Conservation (phyloP, 306 rosid genomes). For the Nissolia schottii region DNA sequence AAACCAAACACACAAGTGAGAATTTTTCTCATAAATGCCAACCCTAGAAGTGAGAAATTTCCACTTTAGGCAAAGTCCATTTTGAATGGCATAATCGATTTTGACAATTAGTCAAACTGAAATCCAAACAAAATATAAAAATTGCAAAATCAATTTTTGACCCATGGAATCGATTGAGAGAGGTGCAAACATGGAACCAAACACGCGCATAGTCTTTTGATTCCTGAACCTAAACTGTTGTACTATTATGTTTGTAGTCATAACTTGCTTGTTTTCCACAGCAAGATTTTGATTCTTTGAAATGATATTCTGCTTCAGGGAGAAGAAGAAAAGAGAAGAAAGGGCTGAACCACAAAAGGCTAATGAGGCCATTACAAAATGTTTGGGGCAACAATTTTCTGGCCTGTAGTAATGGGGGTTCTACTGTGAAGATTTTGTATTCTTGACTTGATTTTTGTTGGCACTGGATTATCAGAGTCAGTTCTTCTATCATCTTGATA, state of each 20-base stretch:
- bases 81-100: no score
- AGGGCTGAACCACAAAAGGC: slow-evolving; percentile 67
- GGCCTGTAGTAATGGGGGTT: slow-evolving; percentile 21
- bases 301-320: slow-evolving; percentile 54
- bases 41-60: no score
- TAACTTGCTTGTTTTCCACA: background rate
- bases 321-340: slow-evolving; percentile 93
- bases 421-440: slow-evolving; percentile 11
- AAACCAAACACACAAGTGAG: no score
- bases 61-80: no score
- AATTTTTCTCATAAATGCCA: no score
- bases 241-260: background rate
- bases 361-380: slow-evolving; percentile 73
- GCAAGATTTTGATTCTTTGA: slow-evolving; percentile 16
- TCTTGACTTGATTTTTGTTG: slow-evolving; percentile 23
- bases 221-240: background rate
- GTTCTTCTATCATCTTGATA: slow-evolving; percentile 28
- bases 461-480: slow-evolving; percentile 25
- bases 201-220: background rate
- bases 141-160: no score
- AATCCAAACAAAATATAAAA: no score
- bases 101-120: no score
- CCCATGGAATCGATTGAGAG: no score
- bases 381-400: slow-evolving; percentile 51
- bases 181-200: no score